phyloP scores from a whole-genome alignment of 1,284 basidiomycete genomes.

The Tilletiopsis washingtonensis region DNA sequence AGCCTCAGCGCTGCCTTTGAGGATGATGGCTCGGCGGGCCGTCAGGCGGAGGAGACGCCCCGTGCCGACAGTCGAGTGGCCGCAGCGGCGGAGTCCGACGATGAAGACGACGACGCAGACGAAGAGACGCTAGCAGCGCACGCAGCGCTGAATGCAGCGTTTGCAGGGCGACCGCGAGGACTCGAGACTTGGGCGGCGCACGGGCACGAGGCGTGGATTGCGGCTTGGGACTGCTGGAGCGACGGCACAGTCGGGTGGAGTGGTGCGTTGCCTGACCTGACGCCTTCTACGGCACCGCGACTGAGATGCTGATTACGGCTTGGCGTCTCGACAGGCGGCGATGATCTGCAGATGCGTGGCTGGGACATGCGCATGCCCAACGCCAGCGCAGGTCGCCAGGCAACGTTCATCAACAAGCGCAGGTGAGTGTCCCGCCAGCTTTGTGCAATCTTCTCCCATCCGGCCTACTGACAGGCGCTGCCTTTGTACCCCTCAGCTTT shows the following conservation, averaged over 20 bases:
- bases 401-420: too few species aligned
- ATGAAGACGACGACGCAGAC: slow-evolving; percentile 14
- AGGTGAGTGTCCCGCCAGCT: too few species aligned
- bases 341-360: slow-evolving; percentile 78
- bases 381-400: too few species aligned
- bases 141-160: too few species aligned
- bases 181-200: slow-evolving; percentile 77
- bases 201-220: slow-evolving; percentile 89
- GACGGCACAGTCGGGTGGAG: slow-evolving; percentile 61
- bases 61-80: slow-evolving; percentile 29
- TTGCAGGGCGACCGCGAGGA: too few species aligned
- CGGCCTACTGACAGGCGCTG: too few species aligned
- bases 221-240: slow-evolving; percentile 75
- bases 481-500: too few species aligned
- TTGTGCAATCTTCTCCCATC: too few species aligned
- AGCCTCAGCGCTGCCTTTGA: not conserved
- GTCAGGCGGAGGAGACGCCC: slow-evolving; percentile 44
- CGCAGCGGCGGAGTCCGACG: not conserved
- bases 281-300: too few species aligned
- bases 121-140: slow-evolving; percentile 4
- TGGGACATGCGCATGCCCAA: slow-evolving; percentile 73
- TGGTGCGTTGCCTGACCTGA: too few species aligned
- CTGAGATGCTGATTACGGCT: too few species aligned
- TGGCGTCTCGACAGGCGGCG: too few species aligned
- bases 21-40: slow-evolving; percentile 17